Conservation (phyloP, 2,329 filamentous ascomycete genomes). For the Colletotrichum plurivorum region DNA sequence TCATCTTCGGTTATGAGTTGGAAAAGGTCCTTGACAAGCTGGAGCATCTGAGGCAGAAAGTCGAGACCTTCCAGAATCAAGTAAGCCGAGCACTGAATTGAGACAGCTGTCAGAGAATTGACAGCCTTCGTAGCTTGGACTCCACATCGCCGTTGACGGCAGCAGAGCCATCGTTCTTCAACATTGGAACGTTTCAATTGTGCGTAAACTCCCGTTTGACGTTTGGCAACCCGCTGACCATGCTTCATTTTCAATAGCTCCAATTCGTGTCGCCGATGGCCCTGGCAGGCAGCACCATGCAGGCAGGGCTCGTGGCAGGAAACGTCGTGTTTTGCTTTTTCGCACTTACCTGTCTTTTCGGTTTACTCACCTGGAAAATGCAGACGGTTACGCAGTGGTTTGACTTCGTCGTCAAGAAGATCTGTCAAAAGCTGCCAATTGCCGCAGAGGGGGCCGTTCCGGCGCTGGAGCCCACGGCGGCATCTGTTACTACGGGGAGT, state of each 20-base stretch:
- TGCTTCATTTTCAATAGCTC: not conserved
- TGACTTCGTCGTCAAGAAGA: too few relatives aligned
- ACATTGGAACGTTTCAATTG: conserved; percentile 15
- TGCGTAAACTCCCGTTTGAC: not conserved
- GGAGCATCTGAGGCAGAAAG: not conserved
- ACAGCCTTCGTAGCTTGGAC: not conserved
- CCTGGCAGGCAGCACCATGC: not conserved
- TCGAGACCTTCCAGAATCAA: not conserved
- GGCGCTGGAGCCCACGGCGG: too few relatives aligned
- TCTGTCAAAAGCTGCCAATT: too few relatives aligned
- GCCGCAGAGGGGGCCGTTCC: too few relatives aligned
- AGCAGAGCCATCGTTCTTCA: not conserved
- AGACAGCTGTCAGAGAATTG: not conserved
- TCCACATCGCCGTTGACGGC: conserved; percentile 2
- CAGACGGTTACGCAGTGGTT: not conserved
- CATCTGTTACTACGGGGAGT: too few relatives aligned
- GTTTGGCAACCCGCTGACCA: too few relatives aligned
- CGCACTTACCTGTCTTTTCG: not conserved
- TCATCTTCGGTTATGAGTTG: not conserved
- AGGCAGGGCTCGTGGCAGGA: not conserved
- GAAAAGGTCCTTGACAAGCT: not conserved
- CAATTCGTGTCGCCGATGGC: conserved; percentile 9
- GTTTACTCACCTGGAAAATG: not conserved
- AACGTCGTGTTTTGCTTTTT: not conserved
- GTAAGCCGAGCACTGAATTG: not conserved